Conservation (phyloP, 768 basidiomycete species). For the Boletus sensibilis region DNA sequence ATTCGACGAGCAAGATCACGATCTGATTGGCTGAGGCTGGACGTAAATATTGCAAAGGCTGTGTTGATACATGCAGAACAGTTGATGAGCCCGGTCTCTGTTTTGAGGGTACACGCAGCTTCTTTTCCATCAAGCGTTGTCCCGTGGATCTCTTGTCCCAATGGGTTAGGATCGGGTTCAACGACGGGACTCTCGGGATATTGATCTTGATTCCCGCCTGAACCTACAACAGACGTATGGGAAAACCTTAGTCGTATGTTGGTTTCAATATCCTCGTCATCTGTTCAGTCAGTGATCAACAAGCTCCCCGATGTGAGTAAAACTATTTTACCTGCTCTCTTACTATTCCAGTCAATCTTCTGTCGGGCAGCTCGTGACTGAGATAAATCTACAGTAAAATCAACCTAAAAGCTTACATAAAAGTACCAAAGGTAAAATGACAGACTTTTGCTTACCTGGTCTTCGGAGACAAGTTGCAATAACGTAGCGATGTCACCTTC, state of each 20-base stretch:
- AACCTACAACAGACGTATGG: constrained; percentile 7
- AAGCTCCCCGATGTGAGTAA: neutral
- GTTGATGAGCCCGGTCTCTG: constrained; percentile 30
- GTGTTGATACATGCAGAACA: constrained; percentile 32
- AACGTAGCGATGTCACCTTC: constrained; percentile 82
- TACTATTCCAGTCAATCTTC: constrained; percentile 79
- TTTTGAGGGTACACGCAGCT: constrained; percentile 47
- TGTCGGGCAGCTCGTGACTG: constrained; percentile 55
- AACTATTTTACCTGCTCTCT: constrained; percentile 67
- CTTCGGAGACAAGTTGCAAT: constrained; percentile 78
- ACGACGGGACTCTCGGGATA: constrained; percentile 10
- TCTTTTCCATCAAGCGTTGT: constrained; percentile 38
- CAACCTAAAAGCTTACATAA: constrained; percentile 47
- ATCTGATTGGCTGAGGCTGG: constrained; percentile 24
- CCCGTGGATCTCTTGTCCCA: constrained; percentile 40
- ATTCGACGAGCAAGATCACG: constrained; percentile 16
- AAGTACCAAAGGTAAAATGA: neutral
- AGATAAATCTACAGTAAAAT: constrained; percentile 68
- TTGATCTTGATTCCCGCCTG: constrained; percentile 14
- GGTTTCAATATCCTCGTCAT: constrained; percentile 85
- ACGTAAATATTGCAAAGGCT: constrained; percentile 19
- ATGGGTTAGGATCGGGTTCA: constrained; percentile 16
- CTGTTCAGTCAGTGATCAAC: constrained; percentile 39
- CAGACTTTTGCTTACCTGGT: constrained; percentile 49
- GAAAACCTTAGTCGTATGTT: constrained; percentile 49